These are phyloP conservation scores for Colletotrichum sp. DNA, from an alignment of 2,329 filamentous ascomycete species.

Conservation along the genomic window DNA sequence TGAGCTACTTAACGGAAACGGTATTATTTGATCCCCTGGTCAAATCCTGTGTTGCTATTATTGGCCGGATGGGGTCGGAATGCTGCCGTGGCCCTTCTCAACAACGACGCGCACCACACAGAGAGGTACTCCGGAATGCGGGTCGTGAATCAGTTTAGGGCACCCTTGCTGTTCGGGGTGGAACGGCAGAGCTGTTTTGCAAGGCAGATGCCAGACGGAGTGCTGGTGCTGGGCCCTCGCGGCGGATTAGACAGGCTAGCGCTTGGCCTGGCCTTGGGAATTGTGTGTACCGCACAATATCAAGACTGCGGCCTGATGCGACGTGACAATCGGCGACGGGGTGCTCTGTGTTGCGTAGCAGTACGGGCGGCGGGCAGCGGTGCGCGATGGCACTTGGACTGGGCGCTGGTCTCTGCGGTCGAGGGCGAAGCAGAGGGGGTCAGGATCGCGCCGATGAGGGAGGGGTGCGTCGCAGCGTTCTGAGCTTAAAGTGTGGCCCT, in stretches of 20 bases:
- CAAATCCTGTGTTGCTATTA: neutral
- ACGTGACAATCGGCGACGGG: neutral
- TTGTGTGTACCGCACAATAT: neutral
- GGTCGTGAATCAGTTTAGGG: neutral
- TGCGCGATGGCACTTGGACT: neutral
- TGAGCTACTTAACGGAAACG: neutral
- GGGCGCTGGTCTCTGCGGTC: neutral
- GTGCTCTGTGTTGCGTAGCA: neutral
- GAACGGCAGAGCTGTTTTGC: neutral
- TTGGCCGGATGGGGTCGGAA: neutral
- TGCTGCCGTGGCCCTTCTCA: neutral
- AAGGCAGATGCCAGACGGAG: neutral
- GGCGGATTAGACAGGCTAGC: neutral
- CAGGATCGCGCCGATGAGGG: neutral
- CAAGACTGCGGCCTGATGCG: neutral
- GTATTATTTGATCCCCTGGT: neutral
- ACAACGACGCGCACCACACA: neutral
- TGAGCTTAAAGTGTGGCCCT: constrained; percentile 15
- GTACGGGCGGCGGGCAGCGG: neutral
- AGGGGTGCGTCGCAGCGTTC: constrained; percentile 11
- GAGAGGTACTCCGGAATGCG: neutral
- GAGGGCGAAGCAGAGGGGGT: neutral
- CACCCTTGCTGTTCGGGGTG: neutral
- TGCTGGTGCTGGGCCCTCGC: neutral
- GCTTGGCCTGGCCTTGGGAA: neutral